Evolutionary conservation across 164 flowering plant species (phyloP).

Genomic region (Vitis riparia): DNA sequence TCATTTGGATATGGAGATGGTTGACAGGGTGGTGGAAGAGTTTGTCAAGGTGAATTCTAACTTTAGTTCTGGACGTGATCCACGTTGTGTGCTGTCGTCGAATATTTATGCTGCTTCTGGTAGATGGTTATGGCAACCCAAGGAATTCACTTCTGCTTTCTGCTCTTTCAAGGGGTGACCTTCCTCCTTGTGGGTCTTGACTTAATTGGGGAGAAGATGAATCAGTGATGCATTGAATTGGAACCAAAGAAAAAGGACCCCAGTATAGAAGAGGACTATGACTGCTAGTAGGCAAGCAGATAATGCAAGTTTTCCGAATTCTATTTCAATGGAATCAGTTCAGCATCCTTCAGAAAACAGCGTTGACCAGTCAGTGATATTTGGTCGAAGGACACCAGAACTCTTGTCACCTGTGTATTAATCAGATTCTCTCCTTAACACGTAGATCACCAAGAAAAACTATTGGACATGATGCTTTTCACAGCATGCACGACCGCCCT

Average conservation of each 20-base stretch:
- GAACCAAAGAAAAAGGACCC: constrained; percentile 19
- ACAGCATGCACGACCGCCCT: no score
- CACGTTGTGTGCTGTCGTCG: constrained; percentile 47
- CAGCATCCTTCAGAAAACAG: no score
- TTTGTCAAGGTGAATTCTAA: constrained; percentile 10
- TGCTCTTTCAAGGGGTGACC: constrained; percentile 83
- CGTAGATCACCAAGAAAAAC: no score
- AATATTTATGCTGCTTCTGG: constrained; percentile 71
- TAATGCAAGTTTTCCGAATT: constrained; percentile 15
- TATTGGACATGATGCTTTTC: no score
- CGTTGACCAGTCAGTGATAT: no score
- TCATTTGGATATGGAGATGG: constrained; percentile 41
- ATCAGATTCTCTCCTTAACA: no score
- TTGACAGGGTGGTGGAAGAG: constrained; percentile 42
- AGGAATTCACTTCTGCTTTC: constrained; percentile 87
- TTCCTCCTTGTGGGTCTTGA: constrained; percentile 93
- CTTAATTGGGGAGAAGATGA: constrained; percentile 82
- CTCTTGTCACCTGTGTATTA: no score
- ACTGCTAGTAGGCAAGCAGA: constrained; percentile 33
- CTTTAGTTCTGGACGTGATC: constrained; percentile 25
- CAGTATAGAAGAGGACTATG: constrained; percentile 44
- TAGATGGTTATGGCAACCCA: constrained; percentile 64
- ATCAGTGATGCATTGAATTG: constrained; percentile 23
- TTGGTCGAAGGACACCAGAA: no score
- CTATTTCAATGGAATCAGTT: not conserved